Percentiles rank a stretch among this genome's conserved stretches.
Evolutionary conservation across 1,284 basidiomycete genomes (phyloP).

Genomic region (Meripilus lineatus): DNA sequence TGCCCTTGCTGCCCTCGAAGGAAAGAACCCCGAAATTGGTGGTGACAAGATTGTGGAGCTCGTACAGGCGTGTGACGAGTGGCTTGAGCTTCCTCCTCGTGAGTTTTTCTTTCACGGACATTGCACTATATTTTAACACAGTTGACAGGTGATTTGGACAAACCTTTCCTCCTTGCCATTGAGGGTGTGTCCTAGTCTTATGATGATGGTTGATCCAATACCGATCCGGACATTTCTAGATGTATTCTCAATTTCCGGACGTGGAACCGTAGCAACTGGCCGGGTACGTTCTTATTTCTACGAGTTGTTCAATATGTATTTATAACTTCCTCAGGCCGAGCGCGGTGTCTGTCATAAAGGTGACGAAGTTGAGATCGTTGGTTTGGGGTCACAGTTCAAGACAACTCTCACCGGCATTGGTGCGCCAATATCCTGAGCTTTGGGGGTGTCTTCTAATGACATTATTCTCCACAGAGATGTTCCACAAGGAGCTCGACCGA

Average conservation of each 20-base stretch:
- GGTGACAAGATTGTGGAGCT: slow-evolving; percentile 81
- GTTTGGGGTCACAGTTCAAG: slow-evolving; percentile 82
- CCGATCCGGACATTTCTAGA: slow-evolving; percentile 40
- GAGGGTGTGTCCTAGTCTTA: slow-evolving; percentile 50
- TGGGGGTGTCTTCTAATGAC: too few species aligned
- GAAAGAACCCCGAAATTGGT: slow-evolving; percentile 77
- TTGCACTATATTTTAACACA: slow-evolving; percentile 4
- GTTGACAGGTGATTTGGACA: slow-evolving; percentile 90
- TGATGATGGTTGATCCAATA: not conserved
- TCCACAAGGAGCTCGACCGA: slow-evolving; percentile 99
- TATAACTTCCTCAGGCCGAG: slow-evolving; percentile 61
- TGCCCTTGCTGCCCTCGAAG: slow-evolving; percentile 92
- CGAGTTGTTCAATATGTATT: not conserved
- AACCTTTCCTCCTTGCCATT: slow-evolving; percentile 95
- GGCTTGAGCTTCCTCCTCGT: slow-evolving; percentile 95
- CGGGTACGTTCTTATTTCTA: slow-evolving; percentile 42
- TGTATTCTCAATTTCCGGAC: slow-evolving; percentile 96
- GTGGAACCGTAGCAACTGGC: slow-evolving; percentile 97
- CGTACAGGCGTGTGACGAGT: slow-evolving; percentile 86
- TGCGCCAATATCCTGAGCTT: too few species aligned
- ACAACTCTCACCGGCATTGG: slow-evolving; percentile 96
- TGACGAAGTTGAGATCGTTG: slow-evolving; percentile 91
- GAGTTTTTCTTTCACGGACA: slow-evolving; percentile 30
- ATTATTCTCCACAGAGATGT: slow-evolving; percentile 93
- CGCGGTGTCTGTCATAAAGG: slow-evolving; percentile 93